A percentile compares a stretch with the other conserved stretches of the same genome.
phyloP scores from a whole-genome alignment of 2,329 filamentous ascomycete genomes.

The Pseudogymnoascus sp. region DNA sequence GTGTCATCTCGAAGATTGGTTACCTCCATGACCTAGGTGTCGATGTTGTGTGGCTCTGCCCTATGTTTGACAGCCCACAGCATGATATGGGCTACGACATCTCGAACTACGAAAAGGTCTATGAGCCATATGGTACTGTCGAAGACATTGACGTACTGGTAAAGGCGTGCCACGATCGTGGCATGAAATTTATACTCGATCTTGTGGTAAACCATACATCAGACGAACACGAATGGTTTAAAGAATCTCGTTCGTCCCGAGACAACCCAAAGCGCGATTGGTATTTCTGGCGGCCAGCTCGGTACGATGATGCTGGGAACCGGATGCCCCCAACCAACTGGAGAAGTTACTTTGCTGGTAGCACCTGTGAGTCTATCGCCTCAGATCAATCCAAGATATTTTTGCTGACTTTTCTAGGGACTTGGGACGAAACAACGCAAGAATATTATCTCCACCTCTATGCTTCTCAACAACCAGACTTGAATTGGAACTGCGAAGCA shows the following conservation, averaged over 20 bases:
- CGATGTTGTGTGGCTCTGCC: conserved; percentile 59
- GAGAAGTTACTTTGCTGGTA: conserved; percentile 53
- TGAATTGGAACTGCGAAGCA: conserved; percentile 71
- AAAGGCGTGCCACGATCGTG: conserved; percentile 48
- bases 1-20: conserved; percentile 52
- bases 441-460: conserved; percentile 76
- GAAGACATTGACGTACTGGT: conserved; percentile 57
- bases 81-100: conserved; percentile 66
- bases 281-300: conserved; percentile 57
- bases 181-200: conserved; percentile 65
- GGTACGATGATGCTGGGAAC: conserved; percentile 46
- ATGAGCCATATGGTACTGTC: conserved; percentile 58
- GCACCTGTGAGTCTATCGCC: conserved; percentile 46
- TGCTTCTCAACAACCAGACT: conserved; percentile 66
- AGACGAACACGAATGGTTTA: conserved; percentile 59
- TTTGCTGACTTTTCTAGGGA: conserved; percentile 12
- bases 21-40: conserved; percentile 53
- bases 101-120: conserved; percentile 57
- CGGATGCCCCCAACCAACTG: conserved; percentile 68
- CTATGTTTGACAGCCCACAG: conserved; percentile 56
- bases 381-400: not conserved
- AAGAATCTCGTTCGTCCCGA: conserved; percentile 43
- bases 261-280: conserved; percentile 48
- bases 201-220: conserved; percentile 73
- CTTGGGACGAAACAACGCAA: conserved; percentile 57